These are phyloP conservation scores for Tribonema minus DNA, from an alignment of 108 stramenopile genomes.

Conservation along the genomic window DNA sequence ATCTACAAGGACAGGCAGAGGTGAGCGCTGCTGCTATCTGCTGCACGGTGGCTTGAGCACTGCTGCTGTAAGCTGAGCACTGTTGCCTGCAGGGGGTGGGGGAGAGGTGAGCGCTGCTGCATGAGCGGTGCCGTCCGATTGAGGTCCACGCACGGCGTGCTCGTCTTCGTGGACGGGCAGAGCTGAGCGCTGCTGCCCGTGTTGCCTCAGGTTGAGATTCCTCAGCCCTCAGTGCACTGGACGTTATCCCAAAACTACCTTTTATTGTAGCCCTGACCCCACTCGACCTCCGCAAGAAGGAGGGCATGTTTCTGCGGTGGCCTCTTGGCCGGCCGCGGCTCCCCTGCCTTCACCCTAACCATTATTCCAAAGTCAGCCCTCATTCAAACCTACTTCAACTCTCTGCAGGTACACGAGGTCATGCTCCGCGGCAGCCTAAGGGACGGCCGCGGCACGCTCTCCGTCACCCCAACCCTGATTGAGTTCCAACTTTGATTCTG, in stretches of 20 bases:
- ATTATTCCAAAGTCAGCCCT: no score
- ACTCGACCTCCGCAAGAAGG: no score
- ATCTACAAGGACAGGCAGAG: slow-evolving; percentile 32
- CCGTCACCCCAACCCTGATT: no score
- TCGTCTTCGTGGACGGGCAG: slow-evolving; percentile 47
- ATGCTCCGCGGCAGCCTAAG: slow-evolving; percentile 49
- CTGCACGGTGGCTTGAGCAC: slow-evolving; percentile 35
- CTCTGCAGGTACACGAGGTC: slow-evolving; percentile 57
- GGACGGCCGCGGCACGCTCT: slow-evolving; percentile 50
- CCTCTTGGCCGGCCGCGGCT: slow-evolving; percentile 52
- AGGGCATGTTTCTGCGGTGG: no score
- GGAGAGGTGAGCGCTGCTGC: no score
- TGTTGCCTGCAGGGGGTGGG: slow-evolving; percentile 43
- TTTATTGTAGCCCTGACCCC: no score
- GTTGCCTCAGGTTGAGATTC: no score
- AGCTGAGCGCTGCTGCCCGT: slow-evolving; percentile 51
- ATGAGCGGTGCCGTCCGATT: no score
- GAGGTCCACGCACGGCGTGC: slow-evolving; percentile 45
- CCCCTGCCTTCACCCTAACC: slow-evolving; percentile 39
- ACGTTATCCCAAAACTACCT: no score
- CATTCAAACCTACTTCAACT: no score
- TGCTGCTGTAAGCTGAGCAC: slow-evolving; percentile 45
- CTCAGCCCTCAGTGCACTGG: no score
- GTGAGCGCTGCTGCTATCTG: slow-evolving; percentile 50
- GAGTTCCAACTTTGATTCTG: no score